Evolutionary conservation across 176 grass and related monocot genomes (phyloP).

Genomic region (Aegilops umbellulata): DNA sequence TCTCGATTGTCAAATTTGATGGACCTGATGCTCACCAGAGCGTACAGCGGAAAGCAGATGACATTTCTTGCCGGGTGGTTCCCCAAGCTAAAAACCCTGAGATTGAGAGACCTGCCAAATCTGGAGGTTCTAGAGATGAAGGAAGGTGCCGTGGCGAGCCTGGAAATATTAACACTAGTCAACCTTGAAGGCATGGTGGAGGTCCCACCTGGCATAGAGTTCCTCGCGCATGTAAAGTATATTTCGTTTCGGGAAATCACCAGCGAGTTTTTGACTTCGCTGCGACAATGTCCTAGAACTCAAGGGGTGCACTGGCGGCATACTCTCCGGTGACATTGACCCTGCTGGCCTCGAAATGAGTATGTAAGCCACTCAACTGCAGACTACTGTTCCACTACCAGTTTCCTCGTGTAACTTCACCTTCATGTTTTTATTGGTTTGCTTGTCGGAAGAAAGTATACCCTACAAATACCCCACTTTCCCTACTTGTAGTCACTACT

Average conservation of each 20-base stretch:
- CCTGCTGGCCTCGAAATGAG: not conserved
- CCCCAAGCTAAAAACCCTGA: conserved; percentile 12
- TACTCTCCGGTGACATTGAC: not conserved
- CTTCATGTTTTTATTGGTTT: not conserved
- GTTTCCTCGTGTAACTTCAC: no score
- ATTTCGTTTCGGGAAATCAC: conserved; percentile 8
- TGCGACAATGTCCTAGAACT: not conserved
- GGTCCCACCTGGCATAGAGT: conserved; percentile 24
- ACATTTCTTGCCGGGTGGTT: conserved; percentile 31
- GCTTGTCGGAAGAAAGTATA: no score
- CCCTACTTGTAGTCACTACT: not conserved
- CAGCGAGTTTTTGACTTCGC: not conserved
- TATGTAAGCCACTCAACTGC: not conserved
- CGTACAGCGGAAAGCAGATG: conserved; percentile 25
- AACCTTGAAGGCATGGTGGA: conserved; percentile 1
- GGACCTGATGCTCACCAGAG: not conserved
- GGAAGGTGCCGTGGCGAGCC: not conserved
- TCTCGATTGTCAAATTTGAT: conserved; percentile 1
- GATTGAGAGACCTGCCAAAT: not conserved
- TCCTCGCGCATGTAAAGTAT: not conserved
- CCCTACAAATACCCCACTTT: no score
- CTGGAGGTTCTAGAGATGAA: conserved; percentile 27
- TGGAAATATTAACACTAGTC: not conserved
- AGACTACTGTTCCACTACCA: not conserved
- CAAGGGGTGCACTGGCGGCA: not conserved